These are phyloP conservation scores for Penicillium longicatenatum DNA, from an alignment of 495 filamentous ascomycete species.

Conservation along the genomic window DNA sequence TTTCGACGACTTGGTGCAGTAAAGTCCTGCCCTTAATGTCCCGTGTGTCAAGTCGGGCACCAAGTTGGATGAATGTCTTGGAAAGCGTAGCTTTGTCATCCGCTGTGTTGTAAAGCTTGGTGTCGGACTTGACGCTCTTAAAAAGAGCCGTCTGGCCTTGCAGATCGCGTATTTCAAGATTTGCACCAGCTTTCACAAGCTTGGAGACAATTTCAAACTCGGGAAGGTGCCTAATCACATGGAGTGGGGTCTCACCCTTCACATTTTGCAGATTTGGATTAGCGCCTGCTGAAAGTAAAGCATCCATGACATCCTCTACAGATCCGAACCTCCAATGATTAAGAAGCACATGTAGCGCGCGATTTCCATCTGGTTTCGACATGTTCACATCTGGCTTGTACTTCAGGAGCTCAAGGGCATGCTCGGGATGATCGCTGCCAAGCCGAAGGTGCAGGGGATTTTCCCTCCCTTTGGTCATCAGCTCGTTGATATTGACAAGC, in stretches of 20 bases:
- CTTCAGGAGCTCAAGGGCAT: background rate
- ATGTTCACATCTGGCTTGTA: slow-evolving; percentile 11
- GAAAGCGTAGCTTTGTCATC: background rate
- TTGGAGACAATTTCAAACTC: background rate
- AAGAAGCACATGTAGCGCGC: slow-evolving; percentile 6
- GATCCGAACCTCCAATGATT: background rate
- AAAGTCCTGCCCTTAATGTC: slow-evolving; percentile 24
- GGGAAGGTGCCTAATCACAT: background rate
- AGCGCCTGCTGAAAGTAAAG: slow-evolving; percentile 17
- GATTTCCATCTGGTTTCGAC: slow-evolving; percentile 1
- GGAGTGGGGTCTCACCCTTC: slow-evolving; percentile 18
- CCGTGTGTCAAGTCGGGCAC: slow-evolving; percentile 20
- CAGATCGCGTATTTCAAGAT: slow-evolving; percentile 18
- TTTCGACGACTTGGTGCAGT: slow-evolving; percentile 4
- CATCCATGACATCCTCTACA: slow-evolving; percentile 7
- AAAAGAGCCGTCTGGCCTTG: slow-evolving; percentile 22
- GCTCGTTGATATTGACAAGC: slow-evolving; percentile 18
- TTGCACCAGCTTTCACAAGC: slow-evolving; percentile 22
- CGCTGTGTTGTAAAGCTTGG: no score
- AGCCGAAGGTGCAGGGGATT: slow-evolving; percentile 6
- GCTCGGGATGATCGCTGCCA: background rate
- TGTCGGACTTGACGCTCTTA: slow-evolving; percentile 7
- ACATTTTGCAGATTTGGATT: slow-evolving; percentile 21
- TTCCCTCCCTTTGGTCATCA: background rate
- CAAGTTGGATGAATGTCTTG: slow-evolving; percentile 8